Conservation (phyloP, 257 asterid genomes). For the Datura wrightii region DNA sequence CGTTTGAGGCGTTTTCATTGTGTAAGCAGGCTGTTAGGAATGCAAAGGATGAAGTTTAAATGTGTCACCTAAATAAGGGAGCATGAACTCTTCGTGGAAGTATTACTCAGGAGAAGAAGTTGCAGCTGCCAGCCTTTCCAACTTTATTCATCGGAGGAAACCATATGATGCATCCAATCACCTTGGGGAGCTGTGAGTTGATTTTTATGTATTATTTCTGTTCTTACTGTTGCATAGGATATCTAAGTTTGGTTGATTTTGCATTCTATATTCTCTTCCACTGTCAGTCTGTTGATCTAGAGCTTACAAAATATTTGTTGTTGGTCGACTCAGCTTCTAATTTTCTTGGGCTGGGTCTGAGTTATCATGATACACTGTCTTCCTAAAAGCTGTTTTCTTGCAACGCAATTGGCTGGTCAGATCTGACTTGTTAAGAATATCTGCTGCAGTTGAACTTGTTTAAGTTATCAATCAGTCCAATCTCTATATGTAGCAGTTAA, state of each 20-base stretch:
- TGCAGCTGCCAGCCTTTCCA: conserved; percentile 60
- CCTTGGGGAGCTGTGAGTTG: conserved; percentile 84
- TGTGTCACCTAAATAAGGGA: conserved; percentile 65
- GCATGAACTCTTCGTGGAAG: conserved; percentile 86
- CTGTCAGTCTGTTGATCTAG: neutral
- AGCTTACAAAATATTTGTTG: neutral
- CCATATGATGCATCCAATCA: conserved; percentile 88
- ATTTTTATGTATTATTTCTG: neutral
- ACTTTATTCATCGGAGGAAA: conserved; percentile 90
- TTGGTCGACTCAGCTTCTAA: neutral
- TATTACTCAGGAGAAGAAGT: conserved; percentile 90
- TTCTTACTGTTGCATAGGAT: conserved; percentile 4
- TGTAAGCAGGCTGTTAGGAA: conserved; percentile 75
- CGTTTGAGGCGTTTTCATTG: conserved; percentile 27
- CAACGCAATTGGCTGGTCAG: neutral
- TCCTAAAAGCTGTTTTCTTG: neutral
- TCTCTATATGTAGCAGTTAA: neutral
- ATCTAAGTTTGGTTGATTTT: neutral
- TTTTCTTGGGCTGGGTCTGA: neutral
- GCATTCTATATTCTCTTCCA: neutral
- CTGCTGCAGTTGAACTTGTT: neutral
- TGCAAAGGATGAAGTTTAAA: conserved; percentile 70
- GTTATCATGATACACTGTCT: neutral
- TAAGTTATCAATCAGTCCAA: neutral
- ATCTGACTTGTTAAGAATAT: neutral